phyloP scores from a whole-genome alignment of 2,329 filamentous ascomycete genomes.

The Pleochaeta shiraiana region DNA sequence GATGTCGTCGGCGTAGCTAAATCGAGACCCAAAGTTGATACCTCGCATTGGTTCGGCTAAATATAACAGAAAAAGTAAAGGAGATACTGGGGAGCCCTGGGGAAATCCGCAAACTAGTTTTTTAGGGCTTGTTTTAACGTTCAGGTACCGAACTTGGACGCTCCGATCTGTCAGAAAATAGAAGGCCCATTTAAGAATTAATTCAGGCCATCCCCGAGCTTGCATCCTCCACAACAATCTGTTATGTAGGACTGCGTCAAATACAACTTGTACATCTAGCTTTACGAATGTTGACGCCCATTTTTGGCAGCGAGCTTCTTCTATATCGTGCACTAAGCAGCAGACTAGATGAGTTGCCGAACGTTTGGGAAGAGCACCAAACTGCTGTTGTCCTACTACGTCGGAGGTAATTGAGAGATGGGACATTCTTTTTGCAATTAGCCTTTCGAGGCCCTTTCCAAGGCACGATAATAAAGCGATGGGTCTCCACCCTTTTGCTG shows the following conservation, averaged over 20 bases:
- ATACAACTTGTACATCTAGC: background rate
- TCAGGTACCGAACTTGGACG: background rate
- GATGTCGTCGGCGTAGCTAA: no score
- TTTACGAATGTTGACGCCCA: background rate
- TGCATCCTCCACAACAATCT: no score
- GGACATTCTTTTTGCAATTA: background rate
- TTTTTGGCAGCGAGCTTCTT: background rate
- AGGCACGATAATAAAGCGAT: background rate
- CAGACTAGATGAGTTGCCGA: background rate
- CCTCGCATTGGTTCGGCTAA: background rate
- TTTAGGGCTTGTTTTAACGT: background rate
- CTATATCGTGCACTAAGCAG: background rate
- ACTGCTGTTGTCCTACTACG: background rate
- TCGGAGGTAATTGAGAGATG: background rate
- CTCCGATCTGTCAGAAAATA: background rate
- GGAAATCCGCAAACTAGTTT: background rate
- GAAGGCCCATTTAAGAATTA: background rate
- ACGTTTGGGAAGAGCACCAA: background rate
- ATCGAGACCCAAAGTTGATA: background rate
- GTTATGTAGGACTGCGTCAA: no score
- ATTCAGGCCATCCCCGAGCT: background rate
- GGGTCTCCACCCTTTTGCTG: background rate
- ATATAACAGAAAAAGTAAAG: background rate
- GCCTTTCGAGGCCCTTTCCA: background rate
- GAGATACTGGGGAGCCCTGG: background rate